phyloP scores from a whole-genome alignment of 2,329 filamentous ascomycete genomes.

The Alternaria sp. region DNA sequence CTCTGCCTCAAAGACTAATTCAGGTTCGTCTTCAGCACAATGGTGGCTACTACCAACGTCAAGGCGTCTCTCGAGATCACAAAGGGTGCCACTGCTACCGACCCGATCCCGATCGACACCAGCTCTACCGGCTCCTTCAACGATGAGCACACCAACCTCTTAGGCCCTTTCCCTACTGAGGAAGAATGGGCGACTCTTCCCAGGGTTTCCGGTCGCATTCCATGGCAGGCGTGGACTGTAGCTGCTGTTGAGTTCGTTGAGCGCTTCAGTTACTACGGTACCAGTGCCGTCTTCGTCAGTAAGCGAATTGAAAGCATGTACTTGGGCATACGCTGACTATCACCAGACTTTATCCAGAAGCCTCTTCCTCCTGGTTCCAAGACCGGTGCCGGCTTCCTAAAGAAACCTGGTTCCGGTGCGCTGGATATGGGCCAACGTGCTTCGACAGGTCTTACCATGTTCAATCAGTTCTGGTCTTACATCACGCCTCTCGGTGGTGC shows the following conservation, averaged over 20 bases:
- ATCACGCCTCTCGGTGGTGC: conserved; percentile 67
- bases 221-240: conserved; percentile 50
- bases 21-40: conserved; percentile 17
- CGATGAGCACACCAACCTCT: conserved; percentile 31
- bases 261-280: conserved; percentile 52
- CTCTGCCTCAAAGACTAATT: conserved; percentile 3
- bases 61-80: conserved; percentile 46
- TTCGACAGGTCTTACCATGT: conserved; percentile 61
- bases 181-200: conserved; percentile 50
- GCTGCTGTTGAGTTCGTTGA: conserved; percentile 50
- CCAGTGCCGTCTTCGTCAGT: conserved; percentile 45
- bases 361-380: conserved; percentile 43
- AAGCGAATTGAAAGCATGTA: conserved; percentile 9
- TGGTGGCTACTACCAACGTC: conserved; percentile 36
- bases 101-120: conserved; percentile 39
- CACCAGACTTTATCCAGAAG: conserved; percentile 51
- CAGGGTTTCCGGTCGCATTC: conserved; percentile 47
- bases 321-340: background rate
- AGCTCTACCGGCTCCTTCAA: conserved; percentile 32
- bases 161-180: conserved; percentile 45
- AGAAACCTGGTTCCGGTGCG: conserved; percentile 54
- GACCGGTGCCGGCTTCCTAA: conserved; percentile 48
- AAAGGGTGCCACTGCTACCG: conserved; percentile 40
- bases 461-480: conserved; percentile 66
- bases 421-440: conserved; percentile 65